Base-by-base conservation (phyloP, 2,329 filamentous ascomycete genomes). In the Fusarium sp. region DNA sequence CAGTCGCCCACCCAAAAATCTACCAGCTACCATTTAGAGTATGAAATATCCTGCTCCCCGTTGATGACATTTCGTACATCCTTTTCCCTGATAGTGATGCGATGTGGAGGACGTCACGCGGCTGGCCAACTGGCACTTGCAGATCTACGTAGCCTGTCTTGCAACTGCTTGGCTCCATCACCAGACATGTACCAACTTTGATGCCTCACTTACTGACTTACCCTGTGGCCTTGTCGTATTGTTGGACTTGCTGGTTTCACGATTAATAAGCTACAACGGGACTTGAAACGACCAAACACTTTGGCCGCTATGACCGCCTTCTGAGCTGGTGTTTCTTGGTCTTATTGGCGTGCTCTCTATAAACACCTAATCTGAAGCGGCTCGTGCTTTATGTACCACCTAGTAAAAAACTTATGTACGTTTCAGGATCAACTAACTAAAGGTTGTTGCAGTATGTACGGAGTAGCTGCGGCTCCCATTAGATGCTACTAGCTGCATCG, bases 401-500 rank as follows among this genome's bases (percentile, higher is more conserved):
- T n/a, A 52, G 20, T 32, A 38, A 44, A 61, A 55, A 66, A 69
- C 65, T 64, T 8, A 15, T 34, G 14, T 48, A 50, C 30, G 58
- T 57, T 68, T 68, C 51, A 72, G 58, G 44, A 45, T 54, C 38
- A 47, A 44, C 51, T 28, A 45, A 36, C 30, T 50, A 34, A 51
- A 50, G 22, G 28, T 50, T 32, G 28, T 24, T 20, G 17, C 22
- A 32, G 28, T 32, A 24, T 32, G 32, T 34, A 34, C 32, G 32
- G 32, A 34, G 14, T 51, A 60, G 45, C 41, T 61, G 58, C 58
- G 73, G 67, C 48, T 69, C 58, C 47, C 61, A 71, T 45, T 47
- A 66, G 55, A 48, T 50, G 45, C 36, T 57, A 72, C 75, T 77
- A 73, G 63, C 64, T 66, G 32, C 34, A 75, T 74, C 57, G 51